Evolutionary conservation across 345 rosid genomes (phyloP).

Genomic region (Abelmoschus esculentus): DNA sequence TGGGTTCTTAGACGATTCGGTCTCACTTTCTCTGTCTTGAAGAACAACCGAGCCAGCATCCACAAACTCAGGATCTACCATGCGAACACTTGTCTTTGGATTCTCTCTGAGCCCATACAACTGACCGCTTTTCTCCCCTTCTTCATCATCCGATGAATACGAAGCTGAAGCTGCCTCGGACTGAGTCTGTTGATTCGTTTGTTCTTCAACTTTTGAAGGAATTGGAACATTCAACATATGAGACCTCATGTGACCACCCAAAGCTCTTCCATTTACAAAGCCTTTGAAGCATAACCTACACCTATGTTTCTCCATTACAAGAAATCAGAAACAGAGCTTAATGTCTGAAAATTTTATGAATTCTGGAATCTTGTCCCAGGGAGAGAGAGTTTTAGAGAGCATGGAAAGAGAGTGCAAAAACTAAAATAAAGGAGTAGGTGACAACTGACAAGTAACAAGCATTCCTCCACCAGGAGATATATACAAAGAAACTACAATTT

Average conservation of each 20-base stretch:
- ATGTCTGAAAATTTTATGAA: conserved; percentile 8
- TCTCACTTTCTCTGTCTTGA: conserved; percentile 73
- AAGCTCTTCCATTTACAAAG: conserved; percentile 64
- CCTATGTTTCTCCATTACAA: conserved; percentile 56
- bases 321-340: not conserved
- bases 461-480: conserved; percentile 47
- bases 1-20: conserved; percentile 63
- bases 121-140: conserved; percentile 21
- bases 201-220: conserved; percentile 16
- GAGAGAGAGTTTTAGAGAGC: conserved; percentile 16
- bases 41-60: conserved; percentile 47
- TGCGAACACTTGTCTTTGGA: conserved; percentile 40
- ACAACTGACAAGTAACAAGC: conserved; percentile 74
- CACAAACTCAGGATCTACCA: conserved; percentile 61
- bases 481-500: conserved; percentile 11
- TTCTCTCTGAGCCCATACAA: conserved; percentile 46
- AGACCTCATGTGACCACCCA: conserved; percentile 85
- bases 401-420: conserved; percentile 40
- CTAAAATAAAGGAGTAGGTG: conserved; percentile 44
- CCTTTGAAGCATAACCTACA: conserved; percentile 63
- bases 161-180: conserved; percentile 29
- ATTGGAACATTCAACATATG: conserved; percentile 53
- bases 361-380: conserved; percentile 2
- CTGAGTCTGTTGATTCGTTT: conserved; percentile 29
- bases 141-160: conserved; percentile 25